Percentiles rank a stretch among this genome's conserved stretches.
phyloP scores from a whole-genome alignment of 257 asterid species.

The Ajuga chamaepitys region DNA sequence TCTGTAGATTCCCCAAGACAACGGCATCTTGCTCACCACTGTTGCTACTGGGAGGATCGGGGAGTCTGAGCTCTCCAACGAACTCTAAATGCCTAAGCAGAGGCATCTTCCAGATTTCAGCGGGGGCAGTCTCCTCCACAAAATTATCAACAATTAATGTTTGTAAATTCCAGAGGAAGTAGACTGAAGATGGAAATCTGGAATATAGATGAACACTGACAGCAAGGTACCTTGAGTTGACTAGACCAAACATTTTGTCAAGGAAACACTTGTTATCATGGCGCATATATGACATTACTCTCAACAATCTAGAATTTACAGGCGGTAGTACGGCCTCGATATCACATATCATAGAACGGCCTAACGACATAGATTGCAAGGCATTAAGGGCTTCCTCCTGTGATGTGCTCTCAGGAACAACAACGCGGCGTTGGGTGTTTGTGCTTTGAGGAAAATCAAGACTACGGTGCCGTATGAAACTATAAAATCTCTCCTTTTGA shows the following conservation, averaged over 20 bases:
- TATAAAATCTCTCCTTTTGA: neutral
- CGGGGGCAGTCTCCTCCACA: neutral
- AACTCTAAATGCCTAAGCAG: neutral
- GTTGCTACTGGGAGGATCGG: neutral
- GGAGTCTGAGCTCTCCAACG: neutral
- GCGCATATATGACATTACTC: neutral
- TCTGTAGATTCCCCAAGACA: neutral
- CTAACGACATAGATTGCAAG: neutral
- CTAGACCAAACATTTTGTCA: neutral
- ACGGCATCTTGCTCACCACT: neutral
- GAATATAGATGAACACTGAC: neutral
- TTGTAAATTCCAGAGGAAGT: neutral
- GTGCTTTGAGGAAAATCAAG: neutral
- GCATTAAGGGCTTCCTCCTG: neutral
- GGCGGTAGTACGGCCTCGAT: neutral
- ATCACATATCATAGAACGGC: neutral
- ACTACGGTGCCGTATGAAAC: neutral
- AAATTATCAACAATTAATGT: neutral
- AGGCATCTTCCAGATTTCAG: slow-evolving; percentile 11
- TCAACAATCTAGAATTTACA: neutral
- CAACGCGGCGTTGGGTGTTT: neutral
- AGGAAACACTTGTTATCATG: neutral
- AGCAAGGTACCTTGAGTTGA: neutral
- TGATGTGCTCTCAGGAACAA: neutral
- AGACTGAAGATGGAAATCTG: neutral